phyloP scores from a whole-genome alignment of 257 asterid genomes.

The Solanum ahanhuiri region DNA sequence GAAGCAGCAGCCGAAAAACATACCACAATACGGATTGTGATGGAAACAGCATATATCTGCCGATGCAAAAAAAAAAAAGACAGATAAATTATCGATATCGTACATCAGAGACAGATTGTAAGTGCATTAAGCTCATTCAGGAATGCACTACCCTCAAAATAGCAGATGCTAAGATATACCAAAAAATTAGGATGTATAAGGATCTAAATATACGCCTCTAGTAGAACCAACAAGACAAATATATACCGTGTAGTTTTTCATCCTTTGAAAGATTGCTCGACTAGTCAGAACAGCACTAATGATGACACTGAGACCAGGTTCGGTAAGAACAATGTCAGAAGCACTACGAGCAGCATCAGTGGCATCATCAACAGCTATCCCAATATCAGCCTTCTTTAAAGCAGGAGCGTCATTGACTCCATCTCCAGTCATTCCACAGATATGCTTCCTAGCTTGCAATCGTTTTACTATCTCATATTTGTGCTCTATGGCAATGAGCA shows the following conservation, averaged over 20 bases:
- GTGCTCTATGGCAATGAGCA: conserved; percentile 51
- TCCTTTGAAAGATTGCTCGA: conserved; percentile 94
- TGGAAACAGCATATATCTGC: conserved; percentile 97
- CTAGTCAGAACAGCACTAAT: conserved; percentile 98
- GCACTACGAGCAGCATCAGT: conserved; percentile 99
- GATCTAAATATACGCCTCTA: not conserved
- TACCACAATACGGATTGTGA: conserved; percentile 98
- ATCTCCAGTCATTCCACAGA: conserved; percentile 99
- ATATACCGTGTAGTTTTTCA: conserved; percentile 92
- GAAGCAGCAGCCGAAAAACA: conserved; percentile 9
- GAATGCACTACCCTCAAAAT: not conserved
- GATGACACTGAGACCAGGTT: conserved; percentile 95
- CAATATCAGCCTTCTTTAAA: conserved; percentile 91
- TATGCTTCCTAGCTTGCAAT: conserved; percentile 92
- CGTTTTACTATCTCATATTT: conserved; percentile 96
- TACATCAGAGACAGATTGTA: not conserved
- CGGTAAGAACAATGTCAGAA: conserved; percentile 96
- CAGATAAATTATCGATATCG: not conserved
- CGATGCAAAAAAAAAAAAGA: not conserved
- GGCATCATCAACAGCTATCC: conserved; percentile 97
- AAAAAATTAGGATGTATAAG: not conserved
- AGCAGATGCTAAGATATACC: not conserved
- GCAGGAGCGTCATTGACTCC: conserved; percentile 99
- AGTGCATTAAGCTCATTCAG: not conserved
- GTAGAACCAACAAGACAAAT: not conserved